Evolutionary conservation across 345 rosid genomes (phyloP).

Genomic region (Brassica incana): DNA sequence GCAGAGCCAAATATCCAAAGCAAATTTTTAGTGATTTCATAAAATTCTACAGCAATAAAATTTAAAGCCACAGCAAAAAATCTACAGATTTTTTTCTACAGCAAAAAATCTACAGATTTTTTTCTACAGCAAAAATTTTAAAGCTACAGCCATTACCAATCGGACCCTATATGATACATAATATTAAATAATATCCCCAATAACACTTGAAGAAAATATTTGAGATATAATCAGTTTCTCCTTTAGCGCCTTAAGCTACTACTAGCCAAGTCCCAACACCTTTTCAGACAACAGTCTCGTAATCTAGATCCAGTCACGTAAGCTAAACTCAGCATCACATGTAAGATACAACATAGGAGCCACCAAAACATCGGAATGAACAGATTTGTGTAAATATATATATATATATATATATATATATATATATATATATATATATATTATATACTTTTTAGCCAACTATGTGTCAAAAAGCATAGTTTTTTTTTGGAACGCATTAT

Average conservation of each 20-base stretch:
- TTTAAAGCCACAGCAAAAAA: too few species aligned
- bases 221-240: constrained; percentile 19
- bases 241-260: constrained; percentile 27
- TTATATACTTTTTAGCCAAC: not conserved
- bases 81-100: too few species aligned
- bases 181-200: constrained; percentile 15
- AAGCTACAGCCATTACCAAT: too few species aligned
- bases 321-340: constrained; percentile 24
- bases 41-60: too few species aligned
- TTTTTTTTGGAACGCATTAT: too few species aligned
- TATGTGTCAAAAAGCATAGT: not conserved
- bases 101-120: too few species aligned
- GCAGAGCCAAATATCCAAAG: too few species aligned
- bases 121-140: too few species aligned
- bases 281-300: constrained; percentile 29
- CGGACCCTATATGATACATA: constrained; percentile 16
- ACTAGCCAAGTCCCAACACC: constrained; percentile 30
- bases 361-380: constrained; percentile 21
- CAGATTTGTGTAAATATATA: not conserved
- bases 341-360: constrained; percentile 30
- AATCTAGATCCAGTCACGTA: constrained; percentile 24
- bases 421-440: not conserved
- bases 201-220: constrained; percentile 14
- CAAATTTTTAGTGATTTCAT: too few species aligned
- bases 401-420: not conserved